Conservation (phyloP, 169 alveolate species). For the Plasmodium blacklocki region DNA sequence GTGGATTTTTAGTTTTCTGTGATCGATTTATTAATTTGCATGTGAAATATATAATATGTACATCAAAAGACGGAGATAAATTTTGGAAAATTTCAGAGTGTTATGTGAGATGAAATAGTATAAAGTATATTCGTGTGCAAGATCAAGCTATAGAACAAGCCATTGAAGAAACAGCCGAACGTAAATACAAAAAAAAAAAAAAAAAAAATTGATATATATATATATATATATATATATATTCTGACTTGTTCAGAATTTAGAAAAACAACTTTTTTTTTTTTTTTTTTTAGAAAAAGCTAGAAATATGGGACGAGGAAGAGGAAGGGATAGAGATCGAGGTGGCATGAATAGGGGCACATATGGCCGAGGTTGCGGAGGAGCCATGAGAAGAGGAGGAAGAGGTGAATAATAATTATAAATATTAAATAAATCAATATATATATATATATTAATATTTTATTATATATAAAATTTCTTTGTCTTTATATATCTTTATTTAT, state of each 20-base stretch:
- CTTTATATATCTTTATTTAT: neutral
- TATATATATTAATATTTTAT: neutral
- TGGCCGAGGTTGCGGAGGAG: conserved; percentile 35
- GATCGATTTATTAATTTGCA: conserved; percentile 90
- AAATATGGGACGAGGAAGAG: conserved; percentile 49
- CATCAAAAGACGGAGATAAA: conserved; percentile 88
- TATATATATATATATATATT: conserved; percentile 1
- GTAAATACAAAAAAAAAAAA: conserved; percentile 56
- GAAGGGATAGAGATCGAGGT: conserved; percentile 64
- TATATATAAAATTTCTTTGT: neutral
- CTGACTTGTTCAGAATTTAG: neutral
- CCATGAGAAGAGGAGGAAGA: conserved; percentile 32
- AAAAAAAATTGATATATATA: no score
- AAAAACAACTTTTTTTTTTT: neutral
- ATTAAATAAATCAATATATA: no score
- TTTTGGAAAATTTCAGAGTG: conserved; percentile 89
- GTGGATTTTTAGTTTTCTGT: conserved; percentile 87
- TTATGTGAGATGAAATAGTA: conserved; percentile 88
- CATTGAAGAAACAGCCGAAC: conserved; percentile 83
- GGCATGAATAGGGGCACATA: conserved; percentile 17
- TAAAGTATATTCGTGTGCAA: conserved; percentile 88
- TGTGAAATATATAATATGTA: conserved; percentile 87
- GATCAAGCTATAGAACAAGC: conserved; percentile 87
- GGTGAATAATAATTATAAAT: neutral
- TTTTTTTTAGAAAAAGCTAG: conserved; percentile 37